These are phyloP conservation scores for Salix koriyanagi DNA, from an alignment of 345 rosid genomes.

Conservation along the genomic window DNA sequence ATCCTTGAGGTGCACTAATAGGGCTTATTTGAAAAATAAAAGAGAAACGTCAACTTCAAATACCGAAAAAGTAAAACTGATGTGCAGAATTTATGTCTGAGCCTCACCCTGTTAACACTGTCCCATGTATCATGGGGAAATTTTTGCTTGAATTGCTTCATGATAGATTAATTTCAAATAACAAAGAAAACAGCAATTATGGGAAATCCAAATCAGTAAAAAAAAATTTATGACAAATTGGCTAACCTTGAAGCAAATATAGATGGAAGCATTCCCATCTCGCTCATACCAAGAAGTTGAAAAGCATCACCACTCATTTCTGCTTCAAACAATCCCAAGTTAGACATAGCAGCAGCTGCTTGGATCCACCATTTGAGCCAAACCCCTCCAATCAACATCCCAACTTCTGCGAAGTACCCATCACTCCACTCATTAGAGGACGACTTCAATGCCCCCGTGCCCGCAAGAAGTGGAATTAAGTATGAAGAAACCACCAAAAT, in stretches of 20 bases:
- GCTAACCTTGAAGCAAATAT: slow-evolving; percentile 62
- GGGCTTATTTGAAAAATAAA: background rate
- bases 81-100: background rate
- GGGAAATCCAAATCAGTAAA: background rate
- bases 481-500: slow-evolving; percentile 72
- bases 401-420: slow-evolving; percentile 92
- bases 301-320: slow-evolving; percentile 95
- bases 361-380: slow-evolving; percentile 95
- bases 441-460: slow-evolving; percentile 61
- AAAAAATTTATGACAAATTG: background rate
- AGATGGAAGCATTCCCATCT: slow-evolving; percentile 85
- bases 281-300: slow-evolving; percentile 94
- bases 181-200: background rate
- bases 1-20: background rate
- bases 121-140: background rate
- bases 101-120: background rate
- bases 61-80: background rate
- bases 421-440: slow-evolving; percentile 71
- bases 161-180: background rate
- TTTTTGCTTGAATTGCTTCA: background rate
- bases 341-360: slow-evolving; percentile 91
- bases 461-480: slow-evolving; percentile 76
- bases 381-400: slow-evolving; percentile 77
- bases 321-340: slow-evolving; percentile 90
- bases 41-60: background rate